These are phyloP conservation scores for Epichloe uncinata DNA, from an alignment of 2,329 filamentous ascomycete genomes.

Conservation along the genomic window DNA sequence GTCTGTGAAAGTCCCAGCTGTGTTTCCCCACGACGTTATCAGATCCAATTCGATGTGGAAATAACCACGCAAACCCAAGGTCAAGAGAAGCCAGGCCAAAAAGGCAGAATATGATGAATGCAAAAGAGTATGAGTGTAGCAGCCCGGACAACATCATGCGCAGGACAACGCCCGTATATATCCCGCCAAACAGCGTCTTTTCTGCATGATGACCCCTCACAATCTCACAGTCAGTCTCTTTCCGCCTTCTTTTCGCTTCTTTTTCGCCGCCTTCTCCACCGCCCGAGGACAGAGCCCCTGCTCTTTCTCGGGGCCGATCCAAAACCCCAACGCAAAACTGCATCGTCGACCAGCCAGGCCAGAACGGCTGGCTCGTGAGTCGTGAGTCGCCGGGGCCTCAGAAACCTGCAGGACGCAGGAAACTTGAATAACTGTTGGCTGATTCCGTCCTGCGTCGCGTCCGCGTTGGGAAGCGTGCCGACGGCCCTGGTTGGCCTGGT, in stretches of 20 bases:
- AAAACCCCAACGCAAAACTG: background rate
- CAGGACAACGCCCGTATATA: background rate
- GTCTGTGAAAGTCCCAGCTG: background rate
- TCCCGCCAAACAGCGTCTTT: background rate
- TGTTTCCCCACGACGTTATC: background rate
- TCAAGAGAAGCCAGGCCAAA: background rate
- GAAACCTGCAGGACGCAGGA: background rate
- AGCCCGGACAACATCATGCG: background rate
- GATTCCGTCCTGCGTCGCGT: constrained; percentile 5
- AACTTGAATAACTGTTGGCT: background rate
- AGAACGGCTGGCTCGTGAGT: constrained; percentile 1
- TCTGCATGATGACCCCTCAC: background rate
- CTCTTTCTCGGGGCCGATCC: background rate
- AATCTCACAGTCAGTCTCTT: background rate
- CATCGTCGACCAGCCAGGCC: background rate
- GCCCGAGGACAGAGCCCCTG: background rate
- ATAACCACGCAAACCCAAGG: background rate
- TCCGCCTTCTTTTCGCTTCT: background rate
- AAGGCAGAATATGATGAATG: background rate
- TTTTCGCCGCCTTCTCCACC: background rate
- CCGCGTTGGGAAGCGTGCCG: constrained; percentile 10
- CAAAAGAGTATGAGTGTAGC: background rate
- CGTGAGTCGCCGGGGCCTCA: background rate
- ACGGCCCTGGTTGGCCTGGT: constrained; percentile 5
- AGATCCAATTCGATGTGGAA: background rate